Base-by-base conservation (phyloP, 2,329 filamentous ascomycete genomes). In the Xylaria sp. region DNA sequence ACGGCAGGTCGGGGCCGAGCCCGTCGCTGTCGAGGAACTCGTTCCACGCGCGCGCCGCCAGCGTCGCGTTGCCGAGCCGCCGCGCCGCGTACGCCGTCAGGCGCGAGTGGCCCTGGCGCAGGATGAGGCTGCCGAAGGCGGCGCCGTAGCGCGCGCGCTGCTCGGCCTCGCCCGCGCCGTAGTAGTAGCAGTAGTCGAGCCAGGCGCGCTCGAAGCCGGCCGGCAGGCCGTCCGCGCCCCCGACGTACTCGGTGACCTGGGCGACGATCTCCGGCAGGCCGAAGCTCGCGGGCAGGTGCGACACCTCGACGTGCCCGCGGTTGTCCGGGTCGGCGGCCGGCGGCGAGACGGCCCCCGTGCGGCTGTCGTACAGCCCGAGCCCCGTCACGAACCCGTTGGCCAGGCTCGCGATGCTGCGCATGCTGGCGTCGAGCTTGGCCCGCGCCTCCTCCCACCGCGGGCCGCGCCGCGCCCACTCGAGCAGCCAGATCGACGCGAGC, bases 131-230 rank as follows among this genome's bases (percentile, higher is more conserved):
- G n/a, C 77, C 70, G 52, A 81, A 85, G 43, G 68, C 67, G 1
- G 65, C 63, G 6, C 83, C 83, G 57, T 85, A 86, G 0, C 81
- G 75, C 1, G 76, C 73, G 1, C 62, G 66, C 65, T 86, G 83
- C 67, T 84, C 80, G 0, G 69, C 74, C 0, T 69, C 66, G 0
- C 73, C 62, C 0, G 80, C 82, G 7, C 74, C 72, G 61, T 82
- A 86, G 67, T 83, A 84, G 64, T 78, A 79, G 63, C 81, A 83
- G 68, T 86, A 86, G 45, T 85, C 83, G 1, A 85, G 69, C 77
- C 82, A 86, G 0, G 77, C 80, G 6, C 78, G 66, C 44, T 79
- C 72, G 64, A 86, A 85, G 0, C 75, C 76, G 7, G 71, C 61
- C 0, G 82, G 79, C 0, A 76, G 57, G 2, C 78, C 74, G 1